A percentile compares a stretch with the other conserved stretches of the same genome.
Conservation (phyloP, 345 rosid species). For the Boechera retrofracta region DNA sequence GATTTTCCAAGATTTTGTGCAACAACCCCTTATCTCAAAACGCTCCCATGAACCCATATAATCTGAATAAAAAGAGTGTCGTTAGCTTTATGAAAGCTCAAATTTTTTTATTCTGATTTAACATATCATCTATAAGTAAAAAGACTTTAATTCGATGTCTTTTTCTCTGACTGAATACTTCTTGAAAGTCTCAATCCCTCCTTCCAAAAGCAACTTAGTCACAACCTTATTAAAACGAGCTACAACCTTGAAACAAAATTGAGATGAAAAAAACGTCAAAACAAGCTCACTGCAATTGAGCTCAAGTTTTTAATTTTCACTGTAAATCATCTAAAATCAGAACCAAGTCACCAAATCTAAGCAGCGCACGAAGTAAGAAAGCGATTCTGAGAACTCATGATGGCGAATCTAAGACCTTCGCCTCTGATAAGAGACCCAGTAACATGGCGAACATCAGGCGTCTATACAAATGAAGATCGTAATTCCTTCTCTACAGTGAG, state of each 20-base stretch:
- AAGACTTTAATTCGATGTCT: conserved; percentile 65
- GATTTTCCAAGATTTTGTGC: conserved; percentile 85
- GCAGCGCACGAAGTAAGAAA: background rate
- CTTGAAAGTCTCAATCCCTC: conserved; percentile 84
- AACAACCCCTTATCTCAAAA: conserved; percentile 75
- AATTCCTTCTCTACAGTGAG: conserved; percentile 46
- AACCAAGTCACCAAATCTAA: background rate
- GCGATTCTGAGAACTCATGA: conserved; percentile 52
- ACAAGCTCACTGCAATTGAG: background rate
- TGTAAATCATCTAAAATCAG: conserved; percentile 3
- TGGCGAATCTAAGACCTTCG: conserved; percentile 85
- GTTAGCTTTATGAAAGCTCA: conserved; percentile 27
- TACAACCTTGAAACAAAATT: conserved; percentile 61
- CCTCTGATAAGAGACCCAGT: conserved; percentile 67
- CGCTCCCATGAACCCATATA: conserved; percentile 96
- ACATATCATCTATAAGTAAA: background rate
- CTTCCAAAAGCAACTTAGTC: conserved; percentile 79
- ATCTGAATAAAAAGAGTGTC: conserved; percentile 52
- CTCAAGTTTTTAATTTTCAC: background rate
- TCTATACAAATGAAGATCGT: conserved; percentile 47
- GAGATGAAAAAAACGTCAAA: background rate
- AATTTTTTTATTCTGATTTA: background rate
- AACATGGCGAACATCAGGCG: conserved; percentile 68
- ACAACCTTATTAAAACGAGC: conserved; percentile 95
- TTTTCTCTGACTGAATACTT: conserved; percentile 84